Evolutionary conservation across 805 yeast genomes (phyloP), one percentile per base, ranked within the genome.

Genomic region (Lachancea nothofagi): DNA sequence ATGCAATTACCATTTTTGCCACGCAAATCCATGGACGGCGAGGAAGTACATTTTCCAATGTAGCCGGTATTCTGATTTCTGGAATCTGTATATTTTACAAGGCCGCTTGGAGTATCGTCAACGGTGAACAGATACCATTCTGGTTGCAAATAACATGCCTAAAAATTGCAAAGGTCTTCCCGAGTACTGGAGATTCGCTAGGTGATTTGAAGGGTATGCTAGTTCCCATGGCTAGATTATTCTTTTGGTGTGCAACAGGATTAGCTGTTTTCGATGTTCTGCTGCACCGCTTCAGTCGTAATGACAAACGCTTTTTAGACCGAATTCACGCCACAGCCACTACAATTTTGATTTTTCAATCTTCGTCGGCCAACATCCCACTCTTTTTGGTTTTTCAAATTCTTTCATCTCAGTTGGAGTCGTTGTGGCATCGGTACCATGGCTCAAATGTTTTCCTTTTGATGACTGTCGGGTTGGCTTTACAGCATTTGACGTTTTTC

Each of bases 401-500:
- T 6, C 6, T 23, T 50, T 7, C 33, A 12, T 9, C 34, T 18
- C 3, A 17, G 42, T 10, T 50, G 46, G 27, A 21, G 34, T 5
- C 37, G 23, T 15, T 45, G 21, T 27, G 34, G 37, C 14, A 14
- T 18, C 32, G 29, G 9, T 30, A 13, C 15, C 9, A 20, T 7
- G 23, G 29, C 23, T 29, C 34, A 14, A 31, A 22, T n/a, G 22
- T 23, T 7, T 43, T 46, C 13, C 10, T 44, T 23, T 14, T 47
- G 13, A 32, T 52, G 20, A 15, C 49, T 2, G 21, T 45, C 1
- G 50, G 57, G 4, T 47, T 87, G 3, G 57, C 82, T 17, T 48
- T 87, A 35, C 94, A 87, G 55, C 80, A 86, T 49, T 66, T 87
- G 29, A 65, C 88, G 0, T 93, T 90, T 57, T 93, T 85, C 65